Evolutionary conservation across 2,329 filamentous ascomycete species (phyloP), one percentile per base, ranked within the genome.

Genomic region (Dothideomycetes sp.): DNA sequence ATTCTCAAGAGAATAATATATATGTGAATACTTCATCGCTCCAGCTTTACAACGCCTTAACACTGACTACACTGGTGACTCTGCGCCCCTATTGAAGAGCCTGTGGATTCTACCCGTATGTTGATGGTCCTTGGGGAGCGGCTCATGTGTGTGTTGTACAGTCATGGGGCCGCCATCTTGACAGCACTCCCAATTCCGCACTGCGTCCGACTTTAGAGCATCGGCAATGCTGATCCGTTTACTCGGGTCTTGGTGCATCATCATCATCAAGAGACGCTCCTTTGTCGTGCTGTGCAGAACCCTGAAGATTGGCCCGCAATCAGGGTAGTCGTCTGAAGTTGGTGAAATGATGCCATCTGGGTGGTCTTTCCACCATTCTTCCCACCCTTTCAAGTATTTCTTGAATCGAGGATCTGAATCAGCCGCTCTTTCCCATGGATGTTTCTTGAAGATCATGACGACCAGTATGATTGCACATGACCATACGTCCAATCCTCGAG

Each of bases 401-500:
- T 74, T 70, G 62, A 85, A 91, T 48, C 75, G 71, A 55, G 70
- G 59, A 49, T 48, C 51, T 32, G 64, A 50, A 38, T 58, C 45
- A 42, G 76, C 74, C 1, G 84, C 84, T 46, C 76, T 75, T 37
- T 73, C 68, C 87, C 86, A 94, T 5, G 88, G 73, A 34, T 75
- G 78, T 16, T 77, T 83, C 32, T 76, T 74, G 52, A 82, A 83
- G 30, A 75, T 75, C 47, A 94, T 74, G 46, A 81, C 79, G 43
- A 94, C 65, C 71, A 85, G 89, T 48, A 91, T 81, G 42, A 94
- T 79, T 17, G 80, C 87, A 37, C 81, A 81, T 40, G 82, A 81
- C 87, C 87, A 94, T 10, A 93, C 81, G 53, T 94, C 87, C 10
- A 93, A 66, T 3, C 80, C 75, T 34, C 85, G 78, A 1, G 87